Evolutionary conservation across 2,329 filamentous ascomycete genomes (phyloP).

Genomic region (Metarhizium robertsii): DNA sequence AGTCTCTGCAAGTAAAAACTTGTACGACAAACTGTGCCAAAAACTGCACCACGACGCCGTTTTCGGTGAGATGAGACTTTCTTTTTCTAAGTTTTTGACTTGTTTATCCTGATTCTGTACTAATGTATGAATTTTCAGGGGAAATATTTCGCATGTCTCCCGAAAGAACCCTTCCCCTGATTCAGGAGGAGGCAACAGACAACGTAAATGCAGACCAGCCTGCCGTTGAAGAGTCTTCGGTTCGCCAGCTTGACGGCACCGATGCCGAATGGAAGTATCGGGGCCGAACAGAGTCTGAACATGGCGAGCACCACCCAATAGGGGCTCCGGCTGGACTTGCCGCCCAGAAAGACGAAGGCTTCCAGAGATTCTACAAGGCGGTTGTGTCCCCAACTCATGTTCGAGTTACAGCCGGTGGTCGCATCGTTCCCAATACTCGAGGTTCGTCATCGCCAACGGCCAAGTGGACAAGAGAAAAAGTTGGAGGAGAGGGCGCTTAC

Average conservation of each 20-base stretch:
- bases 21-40: constrained; percentile 19
- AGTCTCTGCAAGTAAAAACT: constrained; percentile 14
- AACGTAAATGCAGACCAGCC: constrained; percentile 3
- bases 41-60: constrained; percentile 29
- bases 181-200: constrained; percentile 20
- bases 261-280: constrained; percentile 35
- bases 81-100: not conserved
- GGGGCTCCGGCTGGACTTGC: constrained; percentile 41
- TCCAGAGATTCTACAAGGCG: constrained; percentile 57
- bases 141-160: constrained; percentile 22
- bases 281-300: constrained; percentile 34
- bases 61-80: constrained; percentile 24
- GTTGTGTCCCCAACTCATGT: constrained; percentile 60
- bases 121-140: constrained; percentile 9
- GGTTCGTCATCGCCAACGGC: constrained; percentile 41
- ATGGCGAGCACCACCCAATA: constrained; percentile 36
- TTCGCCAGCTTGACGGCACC: constrained; percentile 28
- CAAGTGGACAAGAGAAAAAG: constrained; percentile 38
- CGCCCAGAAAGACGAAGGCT: constrained; percentile 54
- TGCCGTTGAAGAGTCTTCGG: constrained; percentile 10
- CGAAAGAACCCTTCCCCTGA: constrained; percentile 18
- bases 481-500: constrained; percentile 12
- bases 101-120: not conserved
- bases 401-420: constrained; percentile 56
- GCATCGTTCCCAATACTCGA: constrained; percentile 57